A percentile compares a stretch with the other conserved stretches of the same genome.
Conservation (phyloP, 2,329 filamentous ascomycete species). For the Penicillium sp. region DNA sequence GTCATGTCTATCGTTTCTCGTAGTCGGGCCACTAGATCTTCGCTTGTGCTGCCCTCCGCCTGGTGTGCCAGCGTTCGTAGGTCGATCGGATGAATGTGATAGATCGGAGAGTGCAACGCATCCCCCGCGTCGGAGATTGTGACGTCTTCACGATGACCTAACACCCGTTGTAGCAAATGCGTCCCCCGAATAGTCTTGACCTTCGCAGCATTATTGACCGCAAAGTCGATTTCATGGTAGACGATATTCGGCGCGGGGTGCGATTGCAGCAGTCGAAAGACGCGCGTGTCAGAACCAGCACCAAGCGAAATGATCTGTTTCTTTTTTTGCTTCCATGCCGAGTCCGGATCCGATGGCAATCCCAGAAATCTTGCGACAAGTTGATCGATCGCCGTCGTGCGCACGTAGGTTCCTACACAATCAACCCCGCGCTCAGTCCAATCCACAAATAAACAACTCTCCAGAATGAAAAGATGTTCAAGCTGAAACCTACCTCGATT, state of each 20-base stretch:
- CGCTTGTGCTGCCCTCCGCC: slow-evolving; percentile 21
- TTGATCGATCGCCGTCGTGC: slow-evolving; percentile 80
- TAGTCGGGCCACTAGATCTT: slow-evolving; percentile 32
- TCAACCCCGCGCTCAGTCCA: neutral
- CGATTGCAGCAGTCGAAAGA: slow-evolving; percentile 71
- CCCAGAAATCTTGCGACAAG: slow-evolving; percentile 75
- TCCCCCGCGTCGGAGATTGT: slow-evolving; percentile 45
- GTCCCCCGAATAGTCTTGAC: slow-evolving; percentile 50
- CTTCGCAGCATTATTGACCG: slow-evolving; percentile 72
- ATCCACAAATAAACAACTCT: neutral
- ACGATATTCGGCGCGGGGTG: slow-evolving; percentile 57
- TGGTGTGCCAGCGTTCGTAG: slow-evolving; percentile 62
- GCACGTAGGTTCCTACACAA: slow-evolving; percentile 80
- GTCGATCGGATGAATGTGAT: slow-evolving; percentile 69
- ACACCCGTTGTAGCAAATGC: slow-evolving; percentile 35
- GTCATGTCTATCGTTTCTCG: slow-evolving; percentile 55
- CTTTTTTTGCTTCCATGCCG: slow-evolving; percentile 18
- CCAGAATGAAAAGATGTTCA: neutral
- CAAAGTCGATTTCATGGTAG: slow-evolving; percentile 95
- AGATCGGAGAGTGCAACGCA: slow-evolving; percentile 52
- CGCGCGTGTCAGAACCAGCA: slow-evolving; percentile 90
- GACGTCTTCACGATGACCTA: slow-evolving; percentile 38
- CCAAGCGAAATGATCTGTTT: slow-evolving; percentile 89
- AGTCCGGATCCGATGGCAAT: slow-evolving; percentile 19
- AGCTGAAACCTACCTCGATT: slow-evolving; percentile 72